Conservation (phyloP, 768 basidiomycete species). For the Tubosaeta sp. region DNA sequence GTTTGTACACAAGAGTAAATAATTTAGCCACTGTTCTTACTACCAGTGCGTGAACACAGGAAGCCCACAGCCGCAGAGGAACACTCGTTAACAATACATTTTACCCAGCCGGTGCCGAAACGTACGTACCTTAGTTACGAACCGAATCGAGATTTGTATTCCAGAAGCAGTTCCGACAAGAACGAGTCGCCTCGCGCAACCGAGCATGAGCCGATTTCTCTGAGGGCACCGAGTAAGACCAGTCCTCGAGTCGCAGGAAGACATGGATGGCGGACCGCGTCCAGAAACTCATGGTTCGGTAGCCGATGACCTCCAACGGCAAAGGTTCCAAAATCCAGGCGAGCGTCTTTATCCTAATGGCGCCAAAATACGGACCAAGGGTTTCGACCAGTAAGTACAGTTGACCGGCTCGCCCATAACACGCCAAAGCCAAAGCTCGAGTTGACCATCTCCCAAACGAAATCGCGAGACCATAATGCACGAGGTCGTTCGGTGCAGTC, state of each 20-base stretch:
- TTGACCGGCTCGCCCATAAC: conserved; percentile 34
- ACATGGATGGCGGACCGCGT: conserved; percentile 2
- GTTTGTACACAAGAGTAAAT: conserved; percentile 20
- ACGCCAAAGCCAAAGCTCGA: conserved; percentile 36
- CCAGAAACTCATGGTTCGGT: conserved; percentile 18
- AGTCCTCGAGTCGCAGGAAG: conserved; percentile 12
- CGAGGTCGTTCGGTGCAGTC: conserved; percentile 26
- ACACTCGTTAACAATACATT: conserved; percentile 8
- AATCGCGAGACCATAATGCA: conserved; percentile 40
- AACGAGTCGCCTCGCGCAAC: conserved; percentile 6
- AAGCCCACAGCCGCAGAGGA: conserved; percentile 6
- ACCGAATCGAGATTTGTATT: neutral
- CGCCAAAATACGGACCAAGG: conserved; percentile 34
- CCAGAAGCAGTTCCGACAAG: neutral
- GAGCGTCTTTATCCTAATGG: conserved; percentile 30
- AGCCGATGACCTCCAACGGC: conserved; percentile 13
- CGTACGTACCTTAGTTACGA: conserved; percentile 15
- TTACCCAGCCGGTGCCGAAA: neutral
- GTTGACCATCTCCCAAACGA: conserved; percentile 48
- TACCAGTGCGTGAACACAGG: conserved; percentile 6
- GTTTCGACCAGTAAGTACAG: conserved; percentile 39
- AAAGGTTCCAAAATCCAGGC: conserved; percentile 23
- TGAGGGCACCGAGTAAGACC: conserved; percentile 6
- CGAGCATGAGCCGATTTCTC: conserved; percentile 1
- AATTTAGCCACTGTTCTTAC: neutral